These are phyloP conservation scores for Amanita inopinata DNA, from an alignment of 768 basidiomycete genomes.

Conservation along the genomic window DNA sequence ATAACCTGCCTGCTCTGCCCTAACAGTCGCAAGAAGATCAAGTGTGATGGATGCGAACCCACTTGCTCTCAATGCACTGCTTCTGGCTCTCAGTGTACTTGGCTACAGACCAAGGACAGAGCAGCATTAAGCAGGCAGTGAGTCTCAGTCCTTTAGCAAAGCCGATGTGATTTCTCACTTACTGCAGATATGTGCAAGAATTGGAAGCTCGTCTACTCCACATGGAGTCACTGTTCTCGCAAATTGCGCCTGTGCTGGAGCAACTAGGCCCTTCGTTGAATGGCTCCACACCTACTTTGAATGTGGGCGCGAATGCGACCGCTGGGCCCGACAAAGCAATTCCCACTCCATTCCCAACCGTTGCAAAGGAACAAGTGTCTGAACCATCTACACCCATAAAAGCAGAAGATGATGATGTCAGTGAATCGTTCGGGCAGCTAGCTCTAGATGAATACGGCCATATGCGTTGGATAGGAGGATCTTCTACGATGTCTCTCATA, in stretches of 20 bases:
- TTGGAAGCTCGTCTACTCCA: slow-evolving; percentile 80
- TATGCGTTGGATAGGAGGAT: slow-evolving; percentile 87
- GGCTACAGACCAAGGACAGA: slow-evolving; percentile 88
- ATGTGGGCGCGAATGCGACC: slow-evolving; percentile 21
- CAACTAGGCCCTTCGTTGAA: slow-evolving; percentile 52
- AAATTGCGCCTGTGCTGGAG: slow-evolving; percentile 72
- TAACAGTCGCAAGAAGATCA: slow-evolving; percentile 81
- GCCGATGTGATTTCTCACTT: slow-evolving; percentile 9
- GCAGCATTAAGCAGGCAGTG: slow-evolving; percentile 86
- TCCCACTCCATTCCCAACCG: slow-evolving; percentile 26
- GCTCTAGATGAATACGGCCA: slow-evolving; percentile 86
- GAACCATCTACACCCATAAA: slow-evolving; percentile 39
- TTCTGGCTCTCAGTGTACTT: slow-evolving; percentile 72
- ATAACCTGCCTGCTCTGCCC: slow-evolving; percentile 11
- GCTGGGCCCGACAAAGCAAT: slow-evolving; percentile 28
- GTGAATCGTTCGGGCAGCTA: slow-evolving; percentile 79
- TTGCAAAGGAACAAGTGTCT: slow-evolving; percentile 24
- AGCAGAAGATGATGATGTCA: slow-evolving; percentile 59
- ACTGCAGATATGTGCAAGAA: slow-evolving; percentile 76
- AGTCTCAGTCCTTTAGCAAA: slow-evolving; percentile 21
- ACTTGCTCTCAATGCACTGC: slow-evolving; percentile 74
- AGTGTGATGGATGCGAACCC: slow-evolving; percentile 84
- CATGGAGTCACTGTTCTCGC: slow-evolving; percentile 80
- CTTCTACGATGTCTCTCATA: slow-evolving; percentile 86
- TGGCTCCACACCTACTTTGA: slow-evolving; percentile 23